Conservation (phyloP, 23 red algal genomes). For the Gracilaria domingensis region DNA sequence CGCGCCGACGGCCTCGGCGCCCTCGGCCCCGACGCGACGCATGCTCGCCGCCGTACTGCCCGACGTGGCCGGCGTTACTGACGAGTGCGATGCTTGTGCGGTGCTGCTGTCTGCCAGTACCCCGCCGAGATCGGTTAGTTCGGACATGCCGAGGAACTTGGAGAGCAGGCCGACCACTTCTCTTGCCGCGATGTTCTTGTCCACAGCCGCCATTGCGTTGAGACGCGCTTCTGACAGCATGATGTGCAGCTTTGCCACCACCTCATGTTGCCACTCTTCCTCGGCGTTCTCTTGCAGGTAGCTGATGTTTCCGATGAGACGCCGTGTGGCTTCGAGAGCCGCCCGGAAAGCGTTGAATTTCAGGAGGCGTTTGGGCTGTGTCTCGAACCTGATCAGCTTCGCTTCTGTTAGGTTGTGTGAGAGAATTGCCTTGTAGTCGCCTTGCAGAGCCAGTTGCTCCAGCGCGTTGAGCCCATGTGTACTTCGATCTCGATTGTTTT, state of each 20-base stretch:
- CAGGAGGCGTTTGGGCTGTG: neutral
- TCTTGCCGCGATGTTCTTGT: neutral
- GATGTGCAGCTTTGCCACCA: neutral
- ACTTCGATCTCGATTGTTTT: neutral
- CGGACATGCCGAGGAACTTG: neutral
- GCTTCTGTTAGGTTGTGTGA: constrained; percentile 12
- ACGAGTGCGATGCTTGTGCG: neutral
- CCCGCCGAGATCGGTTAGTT: neutral
- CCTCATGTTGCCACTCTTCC: neutral
- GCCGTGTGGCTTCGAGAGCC: neutral
- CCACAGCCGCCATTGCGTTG: neutral
- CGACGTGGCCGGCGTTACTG: neutral
- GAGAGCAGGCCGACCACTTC: neutral
- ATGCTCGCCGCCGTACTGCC: neutral
- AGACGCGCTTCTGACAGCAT: neutral
- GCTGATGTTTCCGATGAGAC: neutral
- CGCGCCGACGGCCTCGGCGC: neutral
- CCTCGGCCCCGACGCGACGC: neutral
- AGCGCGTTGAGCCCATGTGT: constrained; percentile 3
- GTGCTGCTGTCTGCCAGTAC: neutral
- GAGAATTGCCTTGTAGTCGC: constrained; percentile 6
- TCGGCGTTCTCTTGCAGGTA: neutral
- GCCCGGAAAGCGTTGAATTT: constrained; percentile 2
- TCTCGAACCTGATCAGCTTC: neutral
- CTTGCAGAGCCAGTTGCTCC: constrained; percentile 10